Evolutionary conservation across 306 rosid genomes (phyloP).

Genomic region (Senna siamea): DNA sequence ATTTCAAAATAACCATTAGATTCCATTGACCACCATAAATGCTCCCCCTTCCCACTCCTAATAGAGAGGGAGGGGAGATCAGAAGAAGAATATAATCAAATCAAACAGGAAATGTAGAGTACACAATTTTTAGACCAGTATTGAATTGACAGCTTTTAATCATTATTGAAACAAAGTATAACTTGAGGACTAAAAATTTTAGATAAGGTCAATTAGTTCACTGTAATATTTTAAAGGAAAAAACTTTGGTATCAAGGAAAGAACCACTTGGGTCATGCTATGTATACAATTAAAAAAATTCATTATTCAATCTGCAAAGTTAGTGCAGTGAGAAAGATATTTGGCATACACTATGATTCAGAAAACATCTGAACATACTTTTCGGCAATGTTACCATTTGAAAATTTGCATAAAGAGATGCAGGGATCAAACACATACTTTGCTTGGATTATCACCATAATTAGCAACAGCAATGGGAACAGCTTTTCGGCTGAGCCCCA

Average conservation of each 20-base stretch:
- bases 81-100: constrained; percentile 23
- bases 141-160: constrained; percentile 1
- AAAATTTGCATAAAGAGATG: constrained; percentile 19
- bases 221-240: constrained; percentile 12
- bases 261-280: constrained; percentile 25
- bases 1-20: neutral
- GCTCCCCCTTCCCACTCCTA: constrained; percentile 1
- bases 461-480: constrained; percentile 71
- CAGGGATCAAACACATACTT: constrained; percentile 54
- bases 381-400: constrained; percentile 9
- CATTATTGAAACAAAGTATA: constrained; percentile 21
- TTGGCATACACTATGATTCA: neutral
- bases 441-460: constrained; percentile 82
- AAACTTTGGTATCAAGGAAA: constrained; percentile 22
- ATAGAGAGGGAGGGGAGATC: neutral
- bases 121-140: neutral
- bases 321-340: neutral
- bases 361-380: constrained; percentile 27
- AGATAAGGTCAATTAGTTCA: neutral
- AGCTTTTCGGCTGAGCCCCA: constrained; percentile 75
- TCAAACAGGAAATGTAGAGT: neutral
- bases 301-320: constrained; percentile 18
- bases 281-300: neutral
- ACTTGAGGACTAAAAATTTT: constrained; percentile 18
- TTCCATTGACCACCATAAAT: neutral